Base-by-base conservation (phyloP, 2,329 filamentous ascomycete species). In the Hymenoscyphus repandus region DNA sequence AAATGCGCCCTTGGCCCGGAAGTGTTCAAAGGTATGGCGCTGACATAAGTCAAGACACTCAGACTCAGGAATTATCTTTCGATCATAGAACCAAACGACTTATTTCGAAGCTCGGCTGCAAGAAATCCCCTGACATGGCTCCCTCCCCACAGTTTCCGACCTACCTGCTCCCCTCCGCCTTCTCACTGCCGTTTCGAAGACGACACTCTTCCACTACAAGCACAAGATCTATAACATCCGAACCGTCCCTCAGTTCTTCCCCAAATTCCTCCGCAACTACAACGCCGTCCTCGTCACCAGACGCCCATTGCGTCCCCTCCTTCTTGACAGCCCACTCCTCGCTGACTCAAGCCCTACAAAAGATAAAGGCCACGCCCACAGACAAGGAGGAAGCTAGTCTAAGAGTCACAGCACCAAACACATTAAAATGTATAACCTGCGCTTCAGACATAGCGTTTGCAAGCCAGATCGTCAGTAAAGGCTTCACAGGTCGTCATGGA, bases 401-500 rank as follows among this genome's bases (percentile, higher is more conserved):
- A 22, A 32, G 32, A 72, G 51, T 64, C 66, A 20, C 70, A 72
- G 0, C 50, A 5, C 78, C 79, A 5, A 74, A 80, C 61, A 81
- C 77, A 1, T 68, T 86, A 45, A 75, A 79, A 56, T 86, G 82
- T 68, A 70, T 72, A 32, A 71, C 67, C 45, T 86, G 82, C 69
- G 72, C 78, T 11, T 70, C 75, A 49, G 80, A 86, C 64, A 65
- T 86, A n/a, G 82, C 80, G 15, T 80, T 80, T 61, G 64, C 72
- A 13, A 73, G 76, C 11, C 81, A 85, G 64, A 78, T 86, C 53
- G 74, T 86, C 36, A 80, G 76, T 55, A 85, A 85, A 64, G 78
- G 80, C 56, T 86, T 86, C 68, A 83, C 77, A 0, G 83, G 83
- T 15, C 79, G 81, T 17, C 76, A 84, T 64, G 83, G 83, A 5